Evolutionary conservation across 805 yeast species (phyloP).

Genomic region (Zygosaccharomyces rouxii): DNA sequence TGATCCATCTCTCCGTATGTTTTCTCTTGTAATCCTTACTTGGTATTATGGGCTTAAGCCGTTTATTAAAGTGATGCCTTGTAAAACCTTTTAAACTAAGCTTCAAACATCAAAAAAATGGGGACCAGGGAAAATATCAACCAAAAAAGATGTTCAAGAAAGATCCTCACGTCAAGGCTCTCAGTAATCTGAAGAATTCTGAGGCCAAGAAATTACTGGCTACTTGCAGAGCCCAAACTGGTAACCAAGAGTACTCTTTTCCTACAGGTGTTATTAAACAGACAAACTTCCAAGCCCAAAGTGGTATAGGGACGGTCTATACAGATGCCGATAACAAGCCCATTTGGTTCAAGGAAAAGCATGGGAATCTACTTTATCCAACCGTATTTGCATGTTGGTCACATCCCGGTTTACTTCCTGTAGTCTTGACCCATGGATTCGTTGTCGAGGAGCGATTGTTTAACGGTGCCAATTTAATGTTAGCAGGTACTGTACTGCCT

Average conservation of each 20-base stretch:
- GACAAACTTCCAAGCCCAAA: constrained; percentile 55
- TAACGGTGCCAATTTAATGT: constrained; percentile 81
- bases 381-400: constrained; percentile 71
- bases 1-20: background rate
- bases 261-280: constrained; percentile 45
- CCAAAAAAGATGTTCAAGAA: constrained; percentile 32
- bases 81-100: background rate
- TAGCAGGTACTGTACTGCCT: constrained; percentile 61
- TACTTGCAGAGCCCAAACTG: constrained; percentile 38
- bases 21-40: background rate
- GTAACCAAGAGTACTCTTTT: constrained; percentile 40
- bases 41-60: background rate
- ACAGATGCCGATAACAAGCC: constrained; percentile 64
- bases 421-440: constrained; percentile 63
- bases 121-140: background rate
- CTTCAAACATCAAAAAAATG: background rate
- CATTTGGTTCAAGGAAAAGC: constrained; percentile 62
- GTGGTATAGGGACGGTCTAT: constrained; percentile 57
- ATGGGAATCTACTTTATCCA: constrained; percentile 54
- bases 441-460: constrained; percentile 58
- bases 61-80: background rate
- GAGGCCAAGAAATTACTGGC: constrained; percentile 53
- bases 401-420: constrained; percentile 60
- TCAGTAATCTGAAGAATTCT: constrained; percentile 75
- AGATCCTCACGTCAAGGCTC: constrained; percentile 55